A percentile compares a stretch with the other conserved stretches of the same genome.
phyloP scores from a whole-genome alignment of 768 basidiomycete species.

The Podaxis sp. region DNA sequence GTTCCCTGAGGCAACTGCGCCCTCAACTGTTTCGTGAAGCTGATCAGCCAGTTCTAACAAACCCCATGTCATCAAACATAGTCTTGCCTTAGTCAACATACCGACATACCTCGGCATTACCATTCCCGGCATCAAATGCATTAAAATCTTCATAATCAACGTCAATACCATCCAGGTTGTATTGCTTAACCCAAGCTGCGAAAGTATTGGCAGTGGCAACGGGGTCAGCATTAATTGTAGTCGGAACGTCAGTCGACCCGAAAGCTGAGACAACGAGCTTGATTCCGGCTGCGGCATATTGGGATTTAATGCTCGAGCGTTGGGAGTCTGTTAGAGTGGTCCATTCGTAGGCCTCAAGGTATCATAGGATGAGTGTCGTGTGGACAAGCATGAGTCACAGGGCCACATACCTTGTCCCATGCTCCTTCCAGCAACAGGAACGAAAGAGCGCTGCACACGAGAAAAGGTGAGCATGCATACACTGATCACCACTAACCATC shows the following conservation, averaged over 20 bases:
- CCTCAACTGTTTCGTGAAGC: conserved; percentile 53
- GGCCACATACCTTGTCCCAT: conserved; percentile 46
- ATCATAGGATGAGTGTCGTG: neutral
- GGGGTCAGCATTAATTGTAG: conserved; percentile 58
- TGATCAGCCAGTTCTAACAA: conserved; percentile 47
- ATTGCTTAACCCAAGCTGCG: conserved; percentile 64
- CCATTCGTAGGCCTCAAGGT: conserved; percentile 51
- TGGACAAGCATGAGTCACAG: neutral
- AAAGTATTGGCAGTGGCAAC: conserved; percentile 60
- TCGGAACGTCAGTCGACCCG: conserved; percentile 58
- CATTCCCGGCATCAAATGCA: conserved; percentile 53
- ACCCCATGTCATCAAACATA: neutral
- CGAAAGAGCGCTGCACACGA: conserved; percentile 39
- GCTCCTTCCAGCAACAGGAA: conserved; percentile 58
- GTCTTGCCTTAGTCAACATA: neutral
- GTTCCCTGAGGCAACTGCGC: conserved; percentile 44
- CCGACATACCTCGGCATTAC: conserved; percentile 47
- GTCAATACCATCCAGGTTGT: conserved; percentile 66
- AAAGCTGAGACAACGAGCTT: conserved; percentile 62
- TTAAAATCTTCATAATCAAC: conserved; percentile 78
- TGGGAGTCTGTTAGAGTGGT: conserved; percentile 42
- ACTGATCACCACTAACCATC: neutral
- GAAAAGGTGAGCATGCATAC: neutral
- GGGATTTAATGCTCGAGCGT: conserved; percentile 46
- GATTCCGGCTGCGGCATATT: conserved; percentile 61